Evolutionary conservation across 345 rosid genomes (phyloP).

Genomic region (Lepidium didymum): DNA sequence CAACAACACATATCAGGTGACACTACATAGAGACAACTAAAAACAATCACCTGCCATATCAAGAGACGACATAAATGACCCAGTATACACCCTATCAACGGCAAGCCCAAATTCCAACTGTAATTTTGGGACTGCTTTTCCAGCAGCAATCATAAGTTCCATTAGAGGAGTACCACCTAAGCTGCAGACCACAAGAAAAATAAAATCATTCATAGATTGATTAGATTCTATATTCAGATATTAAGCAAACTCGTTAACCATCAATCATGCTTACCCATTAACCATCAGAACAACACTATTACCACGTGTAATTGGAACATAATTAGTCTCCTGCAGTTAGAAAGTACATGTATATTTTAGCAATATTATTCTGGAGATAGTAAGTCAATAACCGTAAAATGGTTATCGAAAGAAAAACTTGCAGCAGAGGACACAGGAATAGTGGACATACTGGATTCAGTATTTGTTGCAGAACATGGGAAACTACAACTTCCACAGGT

Average conservation of each 20-base stretch:
- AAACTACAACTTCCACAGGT: slow-evolving; percentile 75
- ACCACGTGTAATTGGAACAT: slow-evolving; percentile 89
- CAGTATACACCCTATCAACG: slow-evolving; percentile 96
- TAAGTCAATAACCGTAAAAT: slow-evolving; percentile 5
- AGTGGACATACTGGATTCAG: slow-evolving; percentile 56
- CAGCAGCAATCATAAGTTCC: slow-evolving; percentile 93
- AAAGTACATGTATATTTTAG: not conserved
- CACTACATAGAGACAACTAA: slow-evolving; percentile 24
- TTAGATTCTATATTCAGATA: not conserved
- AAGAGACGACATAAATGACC: slow-evolving; percentile 94
- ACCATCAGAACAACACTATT: slow-evolving; percentile 86
- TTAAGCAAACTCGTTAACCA: not conserved
- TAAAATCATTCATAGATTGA: not conserved
- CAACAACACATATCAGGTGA: not conserved
- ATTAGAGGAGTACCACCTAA: slow-evolving; percentile 86
- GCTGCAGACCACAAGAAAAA: slow-evolving; percentile 30
- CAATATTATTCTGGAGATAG: not conserved
- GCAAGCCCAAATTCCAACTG: slow-evolving; percentile 93
- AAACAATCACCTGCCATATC: slow-evolving; percentile 83
- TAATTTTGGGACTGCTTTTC: slow-evolving; percentile 84
- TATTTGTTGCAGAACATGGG: slow-evolving; percentile 77
- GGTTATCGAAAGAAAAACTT: not conserved
- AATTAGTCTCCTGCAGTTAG: slow-evolving; percentile 76
- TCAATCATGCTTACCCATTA: slow-evolving; percentile 61
- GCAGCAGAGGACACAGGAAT: not conserved